Evolutionary conservation across 78 protist species (phyloP).

Genomic region (Pelomyxa schiedti): DNA sequence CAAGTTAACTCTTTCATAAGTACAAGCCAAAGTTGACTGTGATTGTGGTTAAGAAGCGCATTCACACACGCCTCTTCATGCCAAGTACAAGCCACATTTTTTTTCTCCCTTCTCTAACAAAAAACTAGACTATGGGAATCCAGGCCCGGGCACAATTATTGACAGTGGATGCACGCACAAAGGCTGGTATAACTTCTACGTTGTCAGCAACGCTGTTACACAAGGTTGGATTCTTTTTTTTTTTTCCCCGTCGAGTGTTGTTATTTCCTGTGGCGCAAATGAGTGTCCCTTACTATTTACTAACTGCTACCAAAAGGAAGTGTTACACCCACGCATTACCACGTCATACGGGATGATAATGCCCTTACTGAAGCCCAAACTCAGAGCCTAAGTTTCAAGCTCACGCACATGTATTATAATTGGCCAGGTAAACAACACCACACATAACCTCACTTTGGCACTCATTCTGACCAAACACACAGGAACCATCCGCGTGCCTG

Average conservation of each 20-base stretch:
- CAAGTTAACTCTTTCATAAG: background rate
- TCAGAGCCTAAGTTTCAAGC: slow-evolving; percentile 13
- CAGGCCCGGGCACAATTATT: slow-evolving; percentile 32
- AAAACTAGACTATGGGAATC: too few relatives aligned
- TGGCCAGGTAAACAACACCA: background rate
- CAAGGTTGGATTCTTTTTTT: too few relatives aligned
- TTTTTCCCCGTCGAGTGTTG: too few relatives aligned
- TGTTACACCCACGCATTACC: slow-evolving; percentile 38
- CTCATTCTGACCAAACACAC: too few relatives aligned
- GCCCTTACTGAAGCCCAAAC: background rate
- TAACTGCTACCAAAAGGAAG: too few relatives aligned
- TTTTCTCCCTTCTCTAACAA: too few relatives aligned
- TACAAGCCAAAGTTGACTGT: slow-evolving; percentile 2
- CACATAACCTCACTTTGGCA: background rate
- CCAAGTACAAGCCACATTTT: background rate
- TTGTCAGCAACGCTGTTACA: slow-evolving; percentile 16
- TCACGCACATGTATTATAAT: slow-evolving; percentile 8
- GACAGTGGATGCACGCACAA: background rate
- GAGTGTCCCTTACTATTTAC: too few relatives aligned
- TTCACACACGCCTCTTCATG: slow-evolving; percentile 19
- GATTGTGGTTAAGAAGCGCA: slow-evolving; percentile 39
- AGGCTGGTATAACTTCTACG: slow-evolving; percentile 22
- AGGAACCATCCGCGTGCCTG: slow-evolving; percentile 42
- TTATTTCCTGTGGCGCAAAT: too few relatives aligned
- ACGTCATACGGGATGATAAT: slow-evolving; percentile 12